Base-by-base conservation (phyloP, 176 grass and related monocot genomes). In the Rhynchospora breviuscula region DNA sequence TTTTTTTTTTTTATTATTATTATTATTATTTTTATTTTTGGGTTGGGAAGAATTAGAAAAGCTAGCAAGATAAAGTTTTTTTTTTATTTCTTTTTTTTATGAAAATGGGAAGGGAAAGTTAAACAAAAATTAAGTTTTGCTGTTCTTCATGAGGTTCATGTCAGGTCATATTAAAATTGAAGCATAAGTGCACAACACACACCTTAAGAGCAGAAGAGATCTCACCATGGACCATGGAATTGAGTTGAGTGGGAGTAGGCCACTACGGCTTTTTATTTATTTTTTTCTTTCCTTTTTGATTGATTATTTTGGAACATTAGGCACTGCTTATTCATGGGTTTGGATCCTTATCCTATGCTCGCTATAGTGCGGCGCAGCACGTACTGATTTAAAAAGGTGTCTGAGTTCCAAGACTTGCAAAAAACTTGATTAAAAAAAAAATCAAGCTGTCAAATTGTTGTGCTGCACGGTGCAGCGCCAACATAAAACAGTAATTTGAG, bases 191-290 rank as follows among this genome's bases (percentile, higher is more conserved):
- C 35, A 80, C 63, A 53, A 76, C n/a, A 0, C 40, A 72, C 33
- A 67, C 48, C 63, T 83, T 6, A 80, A 69, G 14, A 79, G 53
- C 81, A 85, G 80, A 63, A 88, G 83, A 80, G 85, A 74, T 87
- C 85, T 40, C 35, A 40, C 35, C 23, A 21, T 74, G 69, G 15
- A 21, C 15, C 11, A 73, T 74, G 69, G 45, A 2, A 40, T 40
- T 40, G 35, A 40, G n/a, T 29, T 40, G 35, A 40, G n/a, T 29
- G 46, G 9, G 0, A 74, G 69, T 46, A 29, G 23, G 22, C 22
- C 2, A 64, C 10, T 29, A 26, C 3, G 54, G 54, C 18, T 57
- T 57, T 10, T 57, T 17, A 4, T 57, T 17, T 57, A 15, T 57
- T 14, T 57, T 15, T 57, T 57, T 57, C 54, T 14, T 57, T 57